Base-by-base conservation (phyloP, 2,329 filamentous ascomycete species). In the Verticillium zaregamsianum region DNA sequence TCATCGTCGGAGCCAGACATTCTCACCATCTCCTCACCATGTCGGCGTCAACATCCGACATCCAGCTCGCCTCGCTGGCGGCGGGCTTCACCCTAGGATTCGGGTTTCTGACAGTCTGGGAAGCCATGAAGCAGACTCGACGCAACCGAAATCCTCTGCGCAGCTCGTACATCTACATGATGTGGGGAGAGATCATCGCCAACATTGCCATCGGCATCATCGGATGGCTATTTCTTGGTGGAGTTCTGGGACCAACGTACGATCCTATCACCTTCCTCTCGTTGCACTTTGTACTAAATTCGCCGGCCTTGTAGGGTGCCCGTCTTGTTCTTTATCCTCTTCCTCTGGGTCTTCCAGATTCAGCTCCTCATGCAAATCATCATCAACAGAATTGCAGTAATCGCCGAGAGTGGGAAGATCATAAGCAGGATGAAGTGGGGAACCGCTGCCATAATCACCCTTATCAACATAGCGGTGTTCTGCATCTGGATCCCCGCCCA, bases 311-410 rank as follows among this genome's bases (percentile, higher is more conserved):
- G 20, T 31, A 75, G 74, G 2, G 60, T 76, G 1, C 71, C 72
- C 0, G 66, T 75, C 0, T 62, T 76, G 5, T 75, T 77, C 62
- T 75, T 75, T 35, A 72, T 77, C 39, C 63, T 77, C 0, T 66
- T 75, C 61, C 63, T 79, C 63, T 80, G 80, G 77, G 73, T 76
- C 0, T 74, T 80, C 31, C 72, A 81, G 62, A 77, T 83, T 15
- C 82, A 84, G 63, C 71, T 83, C 2, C 66, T 84, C 2, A 77
- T 84, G 71, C 81, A 84, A 65, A 84, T 85, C 56, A 83, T 85
- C 65, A 79, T 84, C 68, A 85, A 84, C 65, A 77, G 82, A 59
- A 79, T 84, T 25, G 74, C 77, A 0, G 75, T 85, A 45, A 78
- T 85, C 39, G 74, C 79, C 14, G 75, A 80, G 15, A 71, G 77